Evolutionary conservation across 768 basidiomycete genomes (phyloP).

Genomic region (Suillus occidentalis): DNA sequence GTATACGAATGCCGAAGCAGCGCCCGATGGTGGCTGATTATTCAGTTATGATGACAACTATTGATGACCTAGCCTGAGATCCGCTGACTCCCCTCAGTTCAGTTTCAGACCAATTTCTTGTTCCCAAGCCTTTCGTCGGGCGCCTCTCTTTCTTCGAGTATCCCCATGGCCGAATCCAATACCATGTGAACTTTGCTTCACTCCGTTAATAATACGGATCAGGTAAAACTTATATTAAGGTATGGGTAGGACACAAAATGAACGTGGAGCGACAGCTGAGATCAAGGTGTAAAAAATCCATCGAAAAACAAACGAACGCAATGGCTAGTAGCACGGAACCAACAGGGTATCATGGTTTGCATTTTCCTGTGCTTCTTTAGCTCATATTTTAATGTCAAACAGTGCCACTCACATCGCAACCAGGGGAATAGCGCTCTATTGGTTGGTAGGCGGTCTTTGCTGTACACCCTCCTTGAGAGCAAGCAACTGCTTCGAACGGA

Average conservation of each 20-base stretch:
- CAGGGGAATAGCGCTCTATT: constrained; percentile 19
- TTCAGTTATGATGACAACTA: neutral
- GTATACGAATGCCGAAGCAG: neutral
- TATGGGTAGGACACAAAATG: constrained; percentile 11
- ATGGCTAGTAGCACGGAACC: constrained; percentile 3
- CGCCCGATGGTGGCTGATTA: constrained; percentile 2
- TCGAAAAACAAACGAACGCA: constrained; percentile 14
- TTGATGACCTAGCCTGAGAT: neutral
- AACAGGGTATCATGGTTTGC: constrained; percentile 16
- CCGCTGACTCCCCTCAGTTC: neutral
- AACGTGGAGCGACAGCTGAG: constrained; percentile 13
- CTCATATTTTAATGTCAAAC: neutral
- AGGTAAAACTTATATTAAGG: constrained; percentile 7
- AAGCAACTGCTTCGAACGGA: constrained; percentile 96
- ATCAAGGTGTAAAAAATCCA: constrained; percentile 13
- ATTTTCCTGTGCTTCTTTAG: neutral
- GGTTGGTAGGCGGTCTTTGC: constrained; percentile 51
- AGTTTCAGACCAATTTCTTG: neutral
- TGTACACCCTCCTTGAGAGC: constrained; percentile 95
- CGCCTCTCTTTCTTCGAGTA: too few relatives aligned
- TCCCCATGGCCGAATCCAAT: too few relatives aligned
- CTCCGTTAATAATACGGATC: neutral
- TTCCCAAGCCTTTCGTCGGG: too few relatives aligned
- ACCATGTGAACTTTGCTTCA: too few relatives aligned
- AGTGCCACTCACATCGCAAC: neutral